Evolutionary conservation across 2,329 filamentous ascomycete genomes (phyloP).

Genomic region (Talaromyces islandicus): DNA sequence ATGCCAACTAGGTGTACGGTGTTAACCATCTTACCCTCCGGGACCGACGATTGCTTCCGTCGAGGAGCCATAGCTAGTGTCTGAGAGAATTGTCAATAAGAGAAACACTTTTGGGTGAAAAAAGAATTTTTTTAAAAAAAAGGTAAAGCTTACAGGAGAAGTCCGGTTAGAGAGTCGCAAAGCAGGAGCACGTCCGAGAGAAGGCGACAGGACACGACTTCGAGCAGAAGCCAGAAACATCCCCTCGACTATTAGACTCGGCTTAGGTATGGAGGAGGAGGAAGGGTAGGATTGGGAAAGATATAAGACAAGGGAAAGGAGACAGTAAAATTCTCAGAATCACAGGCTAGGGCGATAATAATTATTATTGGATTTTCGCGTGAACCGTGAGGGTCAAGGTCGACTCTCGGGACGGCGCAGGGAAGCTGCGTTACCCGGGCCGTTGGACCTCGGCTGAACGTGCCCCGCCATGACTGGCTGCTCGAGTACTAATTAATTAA

Average conservation of each 20-base stretch:
- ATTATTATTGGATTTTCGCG: background rate
- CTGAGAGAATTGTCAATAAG: conserved; percentile 15
- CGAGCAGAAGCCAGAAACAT: conserved; percentile 41
- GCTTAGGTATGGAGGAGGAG: conserved; percentile 8
- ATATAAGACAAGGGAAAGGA: background rate
- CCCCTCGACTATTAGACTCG: conserved; percentile 20
- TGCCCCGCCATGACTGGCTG: background rate
- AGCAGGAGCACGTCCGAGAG: conserved; percentile 34
- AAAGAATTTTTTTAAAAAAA: background rate
- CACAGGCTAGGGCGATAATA: background rate
- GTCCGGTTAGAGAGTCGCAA: conserved; percentile 26
- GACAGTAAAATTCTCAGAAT: background rate
- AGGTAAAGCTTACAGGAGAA: conserved; percentile 9
- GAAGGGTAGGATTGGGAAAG: conserved; percentile 8
- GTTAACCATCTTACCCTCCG: conserved; percentile 34
- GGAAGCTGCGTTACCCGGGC: background rate
- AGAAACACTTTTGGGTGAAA: conserved; percentile 5
- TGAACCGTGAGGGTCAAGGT: background rate
- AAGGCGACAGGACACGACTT: conserved; percentile 33
- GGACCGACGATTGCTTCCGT: conserved; percentile 40
- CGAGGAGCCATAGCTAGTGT: conserved; percentile 33
- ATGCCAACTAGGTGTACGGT: background rate
- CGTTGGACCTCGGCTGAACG: background rate
- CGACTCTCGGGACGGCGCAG: background rate
- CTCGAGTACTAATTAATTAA: too few species aligned